Evolutionary conservation across 257 asterid genomes (phyloP).

Genomic region (Jacaranda copaia): DNA sequence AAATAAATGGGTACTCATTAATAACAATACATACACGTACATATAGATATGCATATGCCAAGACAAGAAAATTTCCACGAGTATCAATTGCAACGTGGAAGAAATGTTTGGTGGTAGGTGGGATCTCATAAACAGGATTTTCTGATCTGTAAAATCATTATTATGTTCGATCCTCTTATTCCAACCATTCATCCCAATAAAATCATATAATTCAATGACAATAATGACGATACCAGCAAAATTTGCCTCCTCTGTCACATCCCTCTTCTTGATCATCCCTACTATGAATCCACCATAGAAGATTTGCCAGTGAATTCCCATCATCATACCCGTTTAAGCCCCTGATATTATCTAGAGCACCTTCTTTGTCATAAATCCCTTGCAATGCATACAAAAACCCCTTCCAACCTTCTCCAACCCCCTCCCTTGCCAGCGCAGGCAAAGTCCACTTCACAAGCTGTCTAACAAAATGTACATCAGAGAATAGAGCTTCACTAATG

Average conservation of each 20-base stretch:
- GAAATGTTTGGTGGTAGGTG: neutral
- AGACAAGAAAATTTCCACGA: constrained; percentile 1
- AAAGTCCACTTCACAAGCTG: constrained; percentile 76
- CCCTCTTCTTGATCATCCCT: constrained; percentile 52
- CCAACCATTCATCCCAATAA: neutral
- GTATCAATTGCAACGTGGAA: neutral
- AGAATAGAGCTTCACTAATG: constrained; percentile 73
- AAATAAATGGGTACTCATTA: neutral
- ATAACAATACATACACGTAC: neutral
- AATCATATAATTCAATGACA: constrained; percentile 45
- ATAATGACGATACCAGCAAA: constrained; percentile 82
- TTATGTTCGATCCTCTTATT: neutral
- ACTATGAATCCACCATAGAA: constrained; percentile 92
- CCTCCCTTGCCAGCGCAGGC: constrained; percentile 81
- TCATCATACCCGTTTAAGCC: constrained; percentile 71
- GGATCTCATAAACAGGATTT: neutral
- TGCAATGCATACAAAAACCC: constrained; percentile 83
- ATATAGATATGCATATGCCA: neutral
- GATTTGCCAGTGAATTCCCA: constrained; percentile 83
- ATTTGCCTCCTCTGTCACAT: constrained; percentile 48
- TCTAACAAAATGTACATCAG: constrained; percentile 62
- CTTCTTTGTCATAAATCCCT: constrained; percentile 70
- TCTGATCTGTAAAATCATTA: neutral
- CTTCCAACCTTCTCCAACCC: constrained; percentile 98
- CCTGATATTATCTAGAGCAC: constrained; percentile 59